Conservation (phyloP, 805 yeast species). For the Allodekkera sacchari region DNA sequence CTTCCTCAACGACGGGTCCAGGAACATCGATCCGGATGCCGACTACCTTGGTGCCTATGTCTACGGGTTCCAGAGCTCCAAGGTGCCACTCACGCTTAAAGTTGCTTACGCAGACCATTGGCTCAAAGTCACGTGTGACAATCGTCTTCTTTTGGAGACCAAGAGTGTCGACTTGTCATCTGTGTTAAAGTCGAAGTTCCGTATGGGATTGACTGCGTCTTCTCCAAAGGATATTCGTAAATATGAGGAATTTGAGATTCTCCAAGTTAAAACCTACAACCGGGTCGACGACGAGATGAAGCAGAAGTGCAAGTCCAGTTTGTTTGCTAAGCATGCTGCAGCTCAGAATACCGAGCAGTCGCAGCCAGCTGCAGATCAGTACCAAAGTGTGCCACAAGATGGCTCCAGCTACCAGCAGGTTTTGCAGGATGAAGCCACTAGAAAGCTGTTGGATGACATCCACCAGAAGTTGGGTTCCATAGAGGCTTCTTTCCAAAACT, state of each 20-base stretch:
- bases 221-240: constrained; percentile 26
- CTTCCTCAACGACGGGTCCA: constrained; percentile 51
- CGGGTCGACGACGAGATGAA: constrained; percentile 27
- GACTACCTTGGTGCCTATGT: constrained; percentile 25
- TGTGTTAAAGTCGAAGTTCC: constrained; percentile 24
- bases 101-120: constrained; percentile 41
- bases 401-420: too few species aligned
- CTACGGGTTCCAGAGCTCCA: constrained; percentile 50
- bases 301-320: constrained; percentile 14
- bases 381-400: too few species aligned
- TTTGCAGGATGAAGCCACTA: too few species aligned
- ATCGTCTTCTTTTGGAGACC: constrained; percentile 62
- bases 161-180: constrained; percentile 40
- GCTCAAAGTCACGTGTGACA: constrained; percentile 62
- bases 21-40: constrained; percentile 18
- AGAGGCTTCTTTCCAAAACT: too few species aligned
- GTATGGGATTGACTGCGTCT: constrained; percentile 47
- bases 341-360: too few species aligned
- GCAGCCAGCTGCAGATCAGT: too few species aligned
- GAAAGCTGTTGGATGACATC: too few species aligned
- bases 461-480: too few species aligned
- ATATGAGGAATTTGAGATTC: constrained; percentile 57
- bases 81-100: constrained; percentile 64
- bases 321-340: constrained; percentile 18
- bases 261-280: constrained; percentile 49